Conservation (phyloP, 805 yeast genomes). For the Starmerella bombi region DNA sequence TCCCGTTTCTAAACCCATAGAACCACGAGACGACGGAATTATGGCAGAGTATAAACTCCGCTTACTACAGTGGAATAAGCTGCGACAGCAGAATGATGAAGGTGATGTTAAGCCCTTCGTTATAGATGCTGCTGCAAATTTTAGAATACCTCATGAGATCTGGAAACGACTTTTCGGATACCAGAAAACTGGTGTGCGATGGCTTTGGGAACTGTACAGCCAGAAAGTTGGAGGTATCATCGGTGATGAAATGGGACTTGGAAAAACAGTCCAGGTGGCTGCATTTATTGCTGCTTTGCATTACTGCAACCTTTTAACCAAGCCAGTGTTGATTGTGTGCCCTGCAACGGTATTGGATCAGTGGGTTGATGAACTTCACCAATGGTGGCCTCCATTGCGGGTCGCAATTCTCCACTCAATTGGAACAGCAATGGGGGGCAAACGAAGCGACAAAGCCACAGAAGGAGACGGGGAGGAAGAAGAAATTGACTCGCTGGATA, state of each 20-base stretch:
- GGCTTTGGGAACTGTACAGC: constrained; percentile 88
- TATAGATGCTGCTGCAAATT: constrained; percentile 31
- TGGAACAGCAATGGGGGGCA: constrained; percentile 63
- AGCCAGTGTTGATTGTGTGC: constrained; percentile 77
- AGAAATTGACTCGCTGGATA: constrained; percentile 28
- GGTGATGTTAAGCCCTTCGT: constrained; percentile 34
- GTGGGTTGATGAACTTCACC: constrained; percentile 93
- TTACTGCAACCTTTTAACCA: constrained; percentile 57
- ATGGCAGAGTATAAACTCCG: constrained; percentile 42
- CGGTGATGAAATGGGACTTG: constrained; percentile 98
- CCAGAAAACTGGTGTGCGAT: constrained; percentile 91
- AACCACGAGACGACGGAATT: constrained; percentile 64
- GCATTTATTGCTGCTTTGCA: constrained; percentile 85
- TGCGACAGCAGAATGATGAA: constrained; percentile 9
- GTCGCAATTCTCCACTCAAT: constrained; percentile 80
- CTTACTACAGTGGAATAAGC: constrained; percentile 22
- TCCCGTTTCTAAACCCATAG: constrained; percentile 11
- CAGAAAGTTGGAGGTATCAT: constrained; percentile 90
- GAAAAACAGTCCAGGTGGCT: constrained; percentile 86
- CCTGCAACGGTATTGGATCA: constrained; percentile 95
- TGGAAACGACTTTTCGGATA: constrained; percentile 79
- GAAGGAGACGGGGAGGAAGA: constrained; percentile 20
- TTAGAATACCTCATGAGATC: constrained; percentile 78
- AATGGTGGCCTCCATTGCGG: constrained; percentile 96
- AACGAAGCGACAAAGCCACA: not conserved